Conservation (phyloP, 345 rosid genomes). For the Citrus unshiu region DNA sequence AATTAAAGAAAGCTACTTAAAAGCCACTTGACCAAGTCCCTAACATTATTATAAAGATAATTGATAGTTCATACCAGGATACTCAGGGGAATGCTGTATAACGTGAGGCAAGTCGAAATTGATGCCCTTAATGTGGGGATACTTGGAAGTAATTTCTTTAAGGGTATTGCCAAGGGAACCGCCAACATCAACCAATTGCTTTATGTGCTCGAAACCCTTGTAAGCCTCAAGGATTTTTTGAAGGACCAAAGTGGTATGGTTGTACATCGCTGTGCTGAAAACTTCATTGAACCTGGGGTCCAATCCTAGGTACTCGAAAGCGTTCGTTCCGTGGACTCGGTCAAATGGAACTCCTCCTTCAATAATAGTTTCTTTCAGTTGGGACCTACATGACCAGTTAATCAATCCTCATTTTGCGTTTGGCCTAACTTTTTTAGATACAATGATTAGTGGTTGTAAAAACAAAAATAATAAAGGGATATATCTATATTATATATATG, state of each 20-base stretch:
- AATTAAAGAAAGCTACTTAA: too few species aligned
- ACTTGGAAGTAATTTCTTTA: constrained; percentile 29
- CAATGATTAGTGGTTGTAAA: too few species aligned
- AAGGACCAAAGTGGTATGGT: constrained; percentile 25
- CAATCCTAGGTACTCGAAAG: constrained; percentile 30
- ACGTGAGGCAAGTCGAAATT: constrained; percentile 56
- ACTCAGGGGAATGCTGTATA: constrained; percentile 32
- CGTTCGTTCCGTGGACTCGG: constrained; percentile 38
- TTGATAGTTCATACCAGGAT: too few species aligned
- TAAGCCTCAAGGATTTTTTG: constrained; percentile 33
- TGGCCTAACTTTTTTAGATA: too few species aligned
- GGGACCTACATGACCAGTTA: too few species aligned
- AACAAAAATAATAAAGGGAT: too few species aligned
- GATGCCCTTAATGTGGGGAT: constrained; percentile 39
- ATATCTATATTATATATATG: too few species aligned
- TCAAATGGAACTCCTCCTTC: constrained; percentile 48
- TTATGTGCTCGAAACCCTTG: constrained; percentile 24
- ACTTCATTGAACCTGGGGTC: constrained; percentile 39
- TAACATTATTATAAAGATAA: too few species aligned
- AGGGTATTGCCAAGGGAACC: constrained; percentile 47
- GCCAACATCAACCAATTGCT: constrained; percentile 44
- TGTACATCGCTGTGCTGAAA: constrained; percentile 42
- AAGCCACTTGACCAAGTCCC: too few species aligned
- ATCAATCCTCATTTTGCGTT: too few species aligned
- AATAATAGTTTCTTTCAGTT: constrained; percentile 34